Evolutionary conservation across 495 filamentous ascomycete genomes (phyloP), one percentile per base, ranked within the genome.

Genomic region (Penicillium maclennaniae): DNA sequence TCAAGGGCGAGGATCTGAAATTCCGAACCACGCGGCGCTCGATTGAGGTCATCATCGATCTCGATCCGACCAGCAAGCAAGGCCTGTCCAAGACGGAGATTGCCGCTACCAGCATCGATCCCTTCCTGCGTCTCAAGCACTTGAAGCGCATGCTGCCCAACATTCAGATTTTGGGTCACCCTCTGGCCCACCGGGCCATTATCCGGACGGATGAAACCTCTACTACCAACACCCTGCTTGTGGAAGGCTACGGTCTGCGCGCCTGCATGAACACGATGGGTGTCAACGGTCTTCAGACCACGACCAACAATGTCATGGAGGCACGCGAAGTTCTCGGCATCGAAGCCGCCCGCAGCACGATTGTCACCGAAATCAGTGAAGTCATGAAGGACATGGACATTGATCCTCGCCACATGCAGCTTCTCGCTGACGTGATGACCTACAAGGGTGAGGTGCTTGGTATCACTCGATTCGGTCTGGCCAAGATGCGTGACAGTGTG

Each of bases 351-450:
- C 86, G 91, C 40, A 78, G 75, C 9, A 92, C 88, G 14, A 95
- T 96, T 61, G 81, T 91, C 40, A 74, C 71, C 16, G 91, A 96
- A 74, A 95, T 96, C 62, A 71, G 75, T 45, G 68, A 68, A 19
- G 91, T 96, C 64, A 96, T 96, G 91, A 81, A 77, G 42, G 82
- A 84, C 62, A 97, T 98, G 93, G 83, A 84, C 72, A 97, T 98
- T 59, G 93, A 98, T 75, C 93, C 93, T 25, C 87, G 95, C 28
- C 93, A 98, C 79, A 97, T 98, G 92, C 88, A 97, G 67, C 82
- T 98, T 7, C 81, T 98, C 15, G 92, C 93, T n/a, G 95, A 98
- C 53, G 91, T 97, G 34, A 98, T 98, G 93, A 98, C 93, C 6
- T 97, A 92, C 79, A 96, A 95, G 72, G 93, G 93, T 43, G 92